These are phyloP conservation scores for Claviceps maximensis DNA, from an alignment of 2,329 filamentous ascomycete genomes.

Conservation along the genomic window DNA sequence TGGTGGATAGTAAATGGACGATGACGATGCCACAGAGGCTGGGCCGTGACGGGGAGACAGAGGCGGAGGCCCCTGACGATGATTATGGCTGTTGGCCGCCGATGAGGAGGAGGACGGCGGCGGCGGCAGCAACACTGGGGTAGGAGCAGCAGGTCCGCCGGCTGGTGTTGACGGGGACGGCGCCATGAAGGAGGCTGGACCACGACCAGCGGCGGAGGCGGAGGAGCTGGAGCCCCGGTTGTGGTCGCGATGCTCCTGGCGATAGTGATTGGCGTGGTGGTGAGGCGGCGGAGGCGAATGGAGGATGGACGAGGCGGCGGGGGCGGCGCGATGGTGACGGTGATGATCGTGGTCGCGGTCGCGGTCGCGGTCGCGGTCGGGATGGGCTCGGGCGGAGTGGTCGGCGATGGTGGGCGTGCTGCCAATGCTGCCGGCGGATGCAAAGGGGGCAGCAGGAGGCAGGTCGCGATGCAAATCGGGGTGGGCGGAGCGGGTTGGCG, in stretches of 20 bases:
- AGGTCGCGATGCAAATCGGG: slow-evolving; percentile 21
- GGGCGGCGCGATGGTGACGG: slow-evolving; percentile 10
- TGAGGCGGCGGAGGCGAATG: too few species aligned
- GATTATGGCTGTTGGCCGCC: slow-evolving; percentile 8
- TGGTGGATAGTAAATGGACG: slow-evolving; percentile 9
- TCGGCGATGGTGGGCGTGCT: slow-evolving; percentile 16
- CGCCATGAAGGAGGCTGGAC: slow-evolving; percentile 20
- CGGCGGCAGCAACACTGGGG: slow-evolving; percentile 18
- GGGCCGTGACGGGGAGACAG: slow-evolving; percentile 32
- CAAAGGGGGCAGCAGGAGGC: slow-evolving; percentile 17
- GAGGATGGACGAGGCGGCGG: slow-evolving; percentile 3
- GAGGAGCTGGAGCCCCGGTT: slow-evolving; percentile 11
- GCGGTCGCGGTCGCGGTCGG: slow-evolving; percentile 6
- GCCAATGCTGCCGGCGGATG: slow-evolving; percentile 15
- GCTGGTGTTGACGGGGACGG: slow-evolving; percentile 15
- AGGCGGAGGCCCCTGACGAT: slow-evolving; percentile 17
- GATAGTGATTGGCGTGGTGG: slow-evolving; percentile 2
- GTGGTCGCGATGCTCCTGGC: slow-evolving; percentile 9
- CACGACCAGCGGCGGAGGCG: background rate
- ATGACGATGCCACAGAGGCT: slow-evolving; percentile 12
- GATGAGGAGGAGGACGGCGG: slow-evolving; percentile 13
- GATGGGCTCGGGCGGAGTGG: slow-evolving; percentile 14
- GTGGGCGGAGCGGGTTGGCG: slow-evolving; percentile 26
- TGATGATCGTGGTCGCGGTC: slow-evolving; percentile 7
- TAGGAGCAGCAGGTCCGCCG: slow-evolving; percentile 16